Evolutionary conservation across 768 basidiomycete genomes (phyloP), one percentile per base, ranked within the genome.

Genomic region (Rossbeevera mucosa): DNA sequence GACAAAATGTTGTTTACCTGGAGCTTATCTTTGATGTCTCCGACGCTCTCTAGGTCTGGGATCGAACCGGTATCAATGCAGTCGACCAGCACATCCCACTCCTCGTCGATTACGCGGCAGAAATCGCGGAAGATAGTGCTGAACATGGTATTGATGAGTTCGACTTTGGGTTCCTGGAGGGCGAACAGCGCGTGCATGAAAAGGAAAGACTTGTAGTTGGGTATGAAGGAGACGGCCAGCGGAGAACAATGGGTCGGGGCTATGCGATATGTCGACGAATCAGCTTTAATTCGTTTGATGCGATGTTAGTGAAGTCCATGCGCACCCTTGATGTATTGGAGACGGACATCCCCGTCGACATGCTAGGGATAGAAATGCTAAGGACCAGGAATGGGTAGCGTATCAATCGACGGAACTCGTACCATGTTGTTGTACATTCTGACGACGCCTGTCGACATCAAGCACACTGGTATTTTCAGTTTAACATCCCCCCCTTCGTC

Each of bases 131-230:
- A 58, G 13, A 58, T 28, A 3, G 61, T 61, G 2, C 46, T 49
- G 41, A 65, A 65, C 53, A 63, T 59, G 2, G 57, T 53, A 7
- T 61, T 58, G 42, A 65, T 58, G n/a, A 58, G 44, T 28, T 54
- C 58, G 13, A 64, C 43, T 31, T 53, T 47, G 11, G 60, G 60
- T 52, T 64, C 58, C 12, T 59, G 54, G 29, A 63, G 51, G 8
- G 59, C 57, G 13, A 63, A 67, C 4, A 66, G 42, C 4, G 44
- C 61, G 45, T 63, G 65, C 48, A 55, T 52, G 29, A 61, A 59
- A 8, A 66, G 51, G 50, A 58, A 63, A 2, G 64, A 58, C 21
- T 49, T 57, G 36, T 65, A 63, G 36, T 59, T 49, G 16, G 46
- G 4, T n/a, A 63, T 61, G 20, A 57, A 59, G 5, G 59, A 65